These are phyloP conservation scores for Colletotrichum neosansevieriae DNA, from an alignment of 2,329 filamentous ascomycete genomes.

Conservation along the genomic window DNA sequence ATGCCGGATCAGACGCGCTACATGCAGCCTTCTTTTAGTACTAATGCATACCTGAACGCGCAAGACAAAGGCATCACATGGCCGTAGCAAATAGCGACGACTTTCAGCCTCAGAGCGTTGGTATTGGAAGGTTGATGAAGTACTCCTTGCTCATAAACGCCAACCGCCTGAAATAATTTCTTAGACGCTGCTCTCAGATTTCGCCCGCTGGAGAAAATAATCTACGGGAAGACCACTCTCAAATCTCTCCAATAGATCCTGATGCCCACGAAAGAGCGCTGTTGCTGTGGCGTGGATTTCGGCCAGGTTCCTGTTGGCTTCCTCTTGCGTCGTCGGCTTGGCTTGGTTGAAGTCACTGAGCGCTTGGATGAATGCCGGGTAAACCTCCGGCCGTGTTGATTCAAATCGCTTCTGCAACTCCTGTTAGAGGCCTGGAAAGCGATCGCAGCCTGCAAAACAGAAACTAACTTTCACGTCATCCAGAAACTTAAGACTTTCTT, in stretches of 20 bases:
- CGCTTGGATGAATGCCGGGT: slow-evolving; percentile 25
- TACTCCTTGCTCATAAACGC: not conserved
- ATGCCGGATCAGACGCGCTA: too few species aligned
- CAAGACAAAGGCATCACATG: not conserved
- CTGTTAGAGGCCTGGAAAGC: not conserved
- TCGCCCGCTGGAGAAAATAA: slow-evolving; percentile 20
- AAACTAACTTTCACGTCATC: slow-evolving; percentile 31
- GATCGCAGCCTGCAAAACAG: not conserved
- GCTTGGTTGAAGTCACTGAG: slow-evolving; percentile 25
- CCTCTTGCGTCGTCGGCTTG: not conserved
- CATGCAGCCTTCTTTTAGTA: too few species aligned
- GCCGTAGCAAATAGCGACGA: not conserved
- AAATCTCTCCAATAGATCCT: slow-evolving; percentile 32
- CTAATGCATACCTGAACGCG: not conserved
- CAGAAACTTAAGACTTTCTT: slow-evolving; percentile 28
- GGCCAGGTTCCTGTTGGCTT: slow-evolving; percentile 2
- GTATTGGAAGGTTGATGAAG: too few species aligned
- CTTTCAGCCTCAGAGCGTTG: too few species aligned
- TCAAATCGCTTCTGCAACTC: slow-evolving; percentile 27
- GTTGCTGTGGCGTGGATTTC: slow-evolving; percentile 20
- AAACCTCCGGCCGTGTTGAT: slow-evolving; percentile 24
- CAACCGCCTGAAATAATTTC: not conserved
- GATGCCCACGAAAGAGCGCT: slow-evolving; percentile 16
- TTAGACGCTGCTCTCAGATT: not conserved
- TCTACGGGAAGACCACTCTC: slow-evolving; percentile 25